phyloP scores from a whole-genome alignment of 805 yeast species.

The Ogataea thermomethanolica region DNA sequence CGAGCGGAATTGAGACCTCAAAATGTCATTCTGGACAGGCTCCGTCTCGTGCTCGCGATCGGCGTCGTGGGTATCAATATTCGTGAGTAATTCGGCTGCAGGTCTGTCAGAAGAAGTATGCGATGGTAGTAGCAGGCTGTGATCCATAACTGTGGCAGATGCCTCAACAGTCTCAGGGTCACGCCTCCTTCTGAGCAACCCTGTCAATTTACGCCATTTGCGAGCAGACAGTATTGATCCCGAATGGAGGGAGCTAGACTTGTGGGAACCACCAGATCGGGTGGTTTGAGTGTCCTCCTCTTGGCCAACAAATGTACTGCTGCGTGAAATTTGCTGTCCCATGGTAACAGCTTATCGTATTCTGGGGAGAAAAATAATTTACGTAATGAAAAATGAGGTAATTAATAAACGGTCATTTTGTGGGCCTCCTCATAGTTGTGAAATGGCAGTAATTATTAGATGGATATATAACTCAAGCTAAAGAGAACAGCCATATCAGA shows the following conservation, averaged over 20 bases:
- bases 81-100: neutral
- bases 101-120: conserved; percentile 3
- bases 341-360: conserved; percentile 7
- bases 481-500: too few species aligned
- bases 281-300: neutral
- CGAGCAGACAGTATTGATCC: neutral
- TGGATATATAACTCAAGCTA: too few species aligned
- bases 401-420: neutral
- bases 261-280: neutral
- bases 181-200: conserved; percentile 9
- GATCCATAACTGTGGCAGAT: conserved; percentile 1
- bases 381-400: conserved; percentile 1
- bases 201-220: conserved; percentile 8
- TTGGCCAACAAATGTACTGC: neutral
- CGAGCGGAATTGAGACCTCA: conserved; percentile 26
- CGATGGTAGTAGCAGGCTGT: conserved; percentile 5
- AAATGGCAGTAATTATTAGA: neutral
- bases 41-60: conserved; percentile 3
- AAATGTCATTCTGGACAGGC: conserved; percentile 11
- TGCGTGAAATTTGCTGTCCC: conserved; percentile 14
- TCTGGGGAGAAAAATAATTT: conserved; percentile 5
- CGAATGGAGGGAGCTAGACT: conserved; percentile 1
- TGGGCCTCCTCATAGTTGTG: neutral
- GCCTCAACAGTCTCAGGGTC: neutral
- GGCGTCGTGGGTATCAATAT: neutral